phyloP scores from a whole-genome alignment of 768 basidiomycete species.

The Suillus alpinus region DNA sequence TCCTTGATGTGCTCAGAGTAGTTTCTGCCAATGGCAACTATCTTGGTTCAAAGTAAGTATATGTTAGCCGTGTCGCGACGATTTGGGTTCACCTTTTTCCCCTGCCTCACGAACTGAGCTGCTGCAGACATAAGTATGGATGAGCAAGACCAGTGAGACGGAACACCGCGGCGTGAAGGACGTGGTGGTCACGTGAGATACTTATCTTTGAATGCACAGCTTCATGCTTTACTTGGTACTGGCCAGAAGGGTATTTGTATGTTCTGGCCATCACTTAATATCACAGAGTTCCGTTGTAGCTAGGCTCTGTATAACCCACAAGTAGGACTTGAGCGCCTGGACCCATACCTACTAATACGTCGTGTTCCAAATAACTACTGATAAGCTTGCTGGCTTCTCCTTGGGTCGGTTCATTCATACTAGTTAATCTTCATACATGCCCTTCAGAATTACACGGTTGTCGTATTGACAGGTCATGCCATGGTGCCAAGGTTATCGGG shows the following conservation, averaged over 20 bases:
- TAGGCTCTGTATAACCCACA: too few relatives aligned
- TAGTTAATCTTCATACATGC: too few relatives aligned
- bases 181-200: background rate
- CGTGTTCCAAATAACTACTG: background rate
- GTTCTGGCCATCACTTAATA: too few relatives aligned
- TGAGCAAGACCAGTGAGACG: conserved; percentile 6
- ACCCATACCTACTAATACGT: too few relatives aligned
- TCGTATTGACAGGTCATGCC: background rate
- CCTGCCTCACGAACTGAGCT: conserved; percentile 41
- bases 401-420: too few relatives aligned
- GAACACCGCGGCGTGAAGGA: background rate
- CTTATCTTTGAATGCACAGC: background rate
- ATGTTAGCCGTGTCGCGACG: background rate
- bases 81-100: conserved; percentile 40
- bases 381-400: background rate
- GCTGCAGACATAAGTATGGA: conserved; percentile 29
- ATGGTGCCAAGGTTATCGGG: background rate
- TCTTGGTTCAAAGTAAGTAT: conserved; percentile 40
- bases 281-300: too few relatives aligned
- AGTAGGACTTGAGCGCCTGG: too few relatives aligned
- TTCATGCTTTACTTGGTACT: too few relatives aligned
- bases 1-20: conserved; percentile 92
- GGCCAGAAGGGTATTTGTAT: too few relatives aligned
- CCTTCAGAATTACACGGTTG: background rate
- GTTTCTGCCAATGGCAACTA: conserved; percentile 95